Evolutionary conservation across 305 asterid species (phyloP).

Genomic region (Fraxinus floribunda): DNA sequence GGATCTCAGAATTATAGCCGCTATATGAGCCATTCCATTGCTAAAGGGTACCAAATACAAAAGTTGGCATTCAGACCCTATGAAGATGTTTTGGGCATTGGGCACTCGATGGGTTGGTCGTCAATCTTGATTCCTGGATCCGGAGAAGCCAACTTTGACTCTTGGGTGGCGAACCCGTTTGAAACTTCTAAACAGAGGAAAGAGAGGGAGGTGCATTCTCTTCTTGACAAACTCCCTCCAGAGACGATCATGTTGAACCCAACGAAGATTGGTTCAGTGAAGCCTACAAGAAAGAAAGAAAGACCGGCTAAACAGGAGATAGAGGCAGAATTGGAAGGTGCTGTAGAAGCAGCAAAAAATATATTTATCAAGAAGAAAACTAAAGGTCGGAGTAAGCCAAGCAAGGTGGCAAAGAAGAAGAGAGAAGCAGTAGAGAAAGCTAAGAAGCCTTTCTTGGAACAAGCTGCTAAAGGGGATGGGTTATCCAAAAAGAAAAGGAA

Average conservation of each 20-base stretch:
- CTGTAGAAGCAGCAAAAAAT: conserved; percentile 65
- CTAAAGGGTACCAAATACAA: conserved; percentile 77
- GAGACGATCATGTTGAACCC: conserved; percentile 98
- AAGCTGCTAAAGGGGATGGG: conserved; percentile 33
- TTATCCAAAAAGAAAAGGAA: conserved; percentile 49
- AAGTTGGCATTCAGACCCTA: conserved; percentile 71
- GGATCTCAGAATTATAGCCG: conserved; percentile 64
- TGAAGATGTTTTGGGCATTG: conserved; percentile 85
- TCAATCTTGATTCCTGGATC: conserved; percentile 89
- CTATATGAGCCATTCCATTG: conserved; percentile 77
- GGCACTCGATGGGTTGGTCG: conserved; percentile 94
- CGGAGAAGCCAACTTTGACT: conserved; percentile 88
- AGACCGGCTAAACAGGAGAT: conserved; percentile 48
- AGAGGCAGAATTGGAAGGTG: conserved; percentile 63
- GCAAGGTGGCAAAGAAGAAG: conserved; percentile 71
- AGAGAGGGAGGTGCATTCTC: conserved; percentile 79
- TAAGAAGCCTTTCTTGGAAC: conserved; percentile 63
- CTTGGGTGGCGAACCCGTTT: conserved; percentile 86
- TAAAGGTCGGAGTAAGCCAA: conserved; percentile 87
- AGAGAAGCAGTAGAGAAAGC: conserved; percentile 62
- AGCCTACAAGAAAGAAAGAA: conserved; percentile 50
- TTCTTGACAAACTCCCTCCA: conserved; percentile 92
- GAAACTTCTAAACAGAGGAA: conserved; percentile 82
- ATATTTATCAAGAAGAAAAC: conserved; percentile 65
- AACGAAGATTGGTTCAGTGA: conserved; percentile 75